Base-by-base conservation (phyloP, 768 basidiomycete genomes). In the Lactarius hengduanensis region DNA sequence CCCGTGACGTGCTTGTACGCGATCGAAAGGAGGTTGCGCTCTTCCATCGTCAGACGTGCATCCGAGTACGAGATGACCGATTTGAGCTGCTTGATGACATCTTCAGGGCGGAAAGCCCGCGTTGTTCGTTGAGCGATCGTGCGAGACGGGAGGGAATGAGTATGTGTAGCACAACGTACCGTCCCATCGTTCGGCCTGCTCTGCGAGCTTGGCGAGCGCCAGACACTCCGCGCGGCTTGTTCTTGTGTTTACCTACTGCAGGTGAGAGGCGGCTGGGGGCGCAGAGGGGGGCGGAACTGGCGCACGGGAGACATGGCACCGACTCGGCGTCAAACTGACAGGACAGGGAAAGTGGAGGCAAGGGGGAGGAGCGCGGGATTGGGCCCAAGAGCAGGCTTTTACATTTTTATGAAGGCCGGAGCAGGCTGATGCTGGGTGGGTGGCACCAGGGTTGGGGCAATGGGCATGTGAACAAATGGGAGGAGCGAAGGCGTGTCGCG, bases 1-100 rank as follows among this genome's bases (percentile, higher is more conserved):
- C 92, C 91, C 22, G 92, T 96, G 69, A 90, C 80, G 76, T 94
- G 94, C 83, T 95, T 96, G 81, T 92, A 94, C 32, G 93, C 92
- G 67, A 94, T 85, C 3, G 92, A 94, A 64, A 94, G 84, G 41
- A 95, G 82, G 76, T 91, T 94, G 72, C 93, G 90, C 78, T 95
- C 92, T 74, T 95, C 92, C 70, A 89, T 83, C 58, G 87, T 86
- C 69, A 94, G 83, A 65, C 82, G 85, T 65, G 86, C 83, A 71
- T 87, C 86, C 71, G 85, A 85, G 56, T 84, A 80, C 62, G 84
- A 82, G 75, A 88, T 84, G 69, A 93, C 84, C 50, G 79, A 77
- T 81, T 92, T 94, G 79, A 94, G 87, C 78, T 91, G 88, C 66
- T 82, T 77, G 70, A 92, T 86, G 69, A 91, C 88, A 75, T 93